Percentiles rank a stretch among this genome's conserved stretches.
Conservation (phyloP, 306 rosid species). For the Rosa chinensis region DNA sequence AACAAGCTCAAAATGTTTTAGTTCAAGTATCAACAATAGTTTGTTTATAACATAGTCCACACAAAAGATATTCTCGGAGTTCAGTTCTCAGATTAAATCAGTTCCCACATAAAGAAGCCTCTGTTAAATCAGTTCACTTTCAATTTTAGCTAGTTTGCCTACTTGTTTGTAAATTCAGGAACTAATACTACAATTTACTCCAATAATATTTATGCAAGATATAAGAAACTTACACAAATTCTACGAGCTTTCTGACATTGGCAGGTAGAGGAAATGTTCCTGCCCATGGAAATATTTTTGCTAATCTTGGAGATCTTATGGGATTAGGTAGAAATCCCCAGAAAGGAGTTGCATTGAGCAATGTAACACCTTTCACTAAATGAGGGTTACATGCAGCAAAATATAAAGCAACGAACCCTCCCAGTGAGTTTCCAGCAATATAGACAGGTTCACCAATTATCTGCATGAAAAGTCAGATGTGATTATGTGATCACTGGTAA, state of each 20-base stretch:
- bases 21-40: not conserved
- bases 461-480: slow-evolving; percentile 33
- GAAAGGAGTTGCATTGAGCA: slow-evolving; percentile 95
- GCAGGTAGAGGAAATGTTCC: slow-evolving; percentile 88
- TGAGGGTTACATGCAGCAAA: slow-evolving; percentile 86
- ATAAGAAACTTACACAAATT: slow-evolving; percentile 59
- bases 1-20: not conserved
- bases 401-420: slow-evolving; percentile 90
- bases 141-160: not conserved
- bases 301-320: slow-evolving; percentile 58
- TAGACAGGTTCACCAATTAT: slow-evolving; percentile 92
- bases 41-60: not conserved
- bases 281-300: slow-evolving; percentile 76
- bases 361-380: slow-evolving; percentile 87
- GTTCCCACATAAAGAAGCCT: not conserved
- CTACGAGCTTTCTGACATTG: slow-evolving; percentile 64
- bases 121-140: not conserved
- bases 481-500: slow-evolving; percentile 6
- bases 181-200: not conserved
- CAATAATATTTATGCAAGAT: not conserved
- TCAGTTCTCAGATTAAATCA: not conserved
- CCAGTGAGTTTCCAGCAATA: slow-evolving; percentile 84
- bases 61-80: not conserved
- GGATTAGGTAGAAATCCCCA: slow-evolving; percentile 94
- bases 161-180: not conserved